phyloP scores from a whole-genome alignment of 176 grass and related monocot genomes.

The Oryza meridionalis region DNA sequence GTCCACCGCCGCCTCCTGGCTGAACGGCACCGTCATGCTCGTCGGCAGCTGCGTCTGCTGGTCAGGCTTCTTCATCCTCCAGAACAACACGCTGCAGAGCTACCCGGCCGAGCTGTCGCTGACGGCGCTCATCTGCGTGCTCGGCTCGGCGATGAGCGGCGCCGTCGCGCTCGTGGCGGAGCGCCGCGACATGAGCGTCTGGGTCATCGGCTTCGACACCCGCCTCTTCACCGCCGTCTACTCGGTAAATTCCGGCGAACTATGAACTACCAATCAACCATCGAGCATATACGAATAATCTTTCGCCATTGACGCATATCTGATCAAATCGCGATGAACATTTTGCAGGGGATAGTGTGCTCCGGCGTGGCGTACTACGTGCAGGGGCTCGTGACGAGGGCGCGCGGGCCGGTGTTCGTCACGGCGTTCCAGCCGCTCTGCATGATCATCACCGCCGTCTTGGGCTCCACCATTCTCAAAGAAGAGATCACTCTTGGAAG shows the following conservation, averaged over 20 bases:
- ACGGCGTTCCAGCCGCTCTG: constrained; percentile 93
- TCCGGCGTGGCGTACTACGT: constrained; percentile 89
- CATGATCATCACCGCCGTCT: constrained; percentile 83
- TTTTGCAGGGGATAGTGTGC: constrained; percentile 81
- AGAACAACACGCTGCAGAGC: constrained; percentile 75
- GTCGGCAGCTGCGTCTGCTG: constrained; percentile 67
- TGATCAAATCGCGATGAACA: background rate
- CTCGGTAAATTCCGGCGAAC: constrained; percentile 15
- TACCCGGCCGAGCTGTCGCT: constrained; percentile 83
- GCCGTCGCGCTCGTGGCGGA: constrained; percentile 67
- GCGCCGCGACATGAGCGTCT: constrained; percentile 54
- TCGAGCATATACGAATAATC: too few relatives aligned
- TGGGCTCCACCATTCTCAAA: constrained; percentile 75
- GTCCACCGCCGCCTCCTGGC: constrained; percentile 39
- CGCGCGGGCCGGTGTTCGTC: constrained; percentile 90
- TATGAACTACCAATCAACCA: background rate
- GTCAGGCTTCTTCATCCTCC: constrained; percentile 85
- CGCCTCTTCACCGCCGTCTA: constrained; percentile 88
- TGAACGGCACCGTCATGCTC: constrained; percentile 65
- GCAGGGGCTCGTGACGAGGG: constrained; percentile 78
- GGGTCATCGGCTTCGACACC: constrained; percentile 82
- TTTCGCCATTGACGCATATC: background rate
- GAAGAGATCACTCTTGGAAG: constrained; percentile 93
- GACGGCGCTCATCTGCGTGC: constrained; percentile 64
- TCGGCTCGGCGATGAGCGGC: constrained; percentile 56